Evolutionary conservation across 768 basidiomycete species (phyloP).

Genomic region (Trichaptum fuscoviolaceum): DNA sequence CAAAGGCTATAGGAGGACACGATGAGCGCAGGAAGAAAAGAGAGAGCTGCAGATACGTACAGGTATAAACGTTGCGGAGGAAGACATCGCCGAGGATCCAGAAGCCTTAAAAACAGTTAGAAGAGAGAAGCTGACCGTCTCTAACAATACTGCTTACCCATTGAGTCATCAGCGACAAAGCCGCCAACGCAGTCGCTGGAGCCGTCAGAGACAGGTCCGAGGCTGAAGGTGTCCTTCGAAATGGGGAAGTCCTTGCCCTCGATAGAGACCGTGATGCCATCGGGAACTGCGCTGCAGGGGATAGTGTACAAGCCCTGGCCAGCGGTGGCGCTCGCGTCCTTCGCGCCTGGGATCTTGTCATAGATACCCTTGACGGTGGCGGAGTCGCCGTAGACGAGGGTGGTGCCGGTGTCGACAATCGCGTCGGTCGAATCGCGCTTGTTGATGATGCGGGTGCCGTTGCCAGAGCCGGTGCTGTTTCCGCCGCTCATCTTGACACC

Average conservation of each 20-base stretch:
- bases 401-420: conserved; percentile 34
- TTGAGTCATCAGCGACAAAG: conserved; percentile 15
- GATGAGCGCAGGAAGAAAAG: not conserved
- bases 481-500: conserved; percentile 20
- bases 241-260: conserved; percentile 40
- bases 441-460: not conserved
- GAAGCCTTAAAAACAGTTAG: conserved; percentile 1
- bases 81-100: conserved; percentile 34
- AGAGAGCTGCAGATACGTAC: not conserved
- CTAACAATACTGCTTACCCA: not conserved
- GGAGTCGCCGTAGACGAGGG: conserved; percentile 26
- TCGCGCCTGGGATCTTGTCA: conserved; percentile 20
- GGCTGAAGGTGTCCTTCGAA: conserved; percentile 27
- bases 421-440: conserved; percentile 19
- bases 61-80: conserved; percentile 26
- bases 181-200: conserved; percentile 8
- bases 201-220: conserved; percentile 24
- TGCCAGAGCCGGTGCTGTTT: conserved; percentile 18
- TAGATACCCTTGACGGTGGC: conserved; percentile 21
- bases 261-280: conserved; percentile 43
- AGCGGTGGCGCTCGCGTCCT: conserved; percentile 11
- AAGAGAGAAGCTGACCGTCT: not conserved
- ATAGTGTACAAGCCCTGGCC: conserved; percentile 20
- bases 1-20: conserved; percentile 8
- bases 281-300: conserved; percentile 36